These are phyloP conservation scores for Floccularia luteovirens DNA, from an alignment of 768 basidiomycete genomes.

Conservation along the genomic window DNA sequence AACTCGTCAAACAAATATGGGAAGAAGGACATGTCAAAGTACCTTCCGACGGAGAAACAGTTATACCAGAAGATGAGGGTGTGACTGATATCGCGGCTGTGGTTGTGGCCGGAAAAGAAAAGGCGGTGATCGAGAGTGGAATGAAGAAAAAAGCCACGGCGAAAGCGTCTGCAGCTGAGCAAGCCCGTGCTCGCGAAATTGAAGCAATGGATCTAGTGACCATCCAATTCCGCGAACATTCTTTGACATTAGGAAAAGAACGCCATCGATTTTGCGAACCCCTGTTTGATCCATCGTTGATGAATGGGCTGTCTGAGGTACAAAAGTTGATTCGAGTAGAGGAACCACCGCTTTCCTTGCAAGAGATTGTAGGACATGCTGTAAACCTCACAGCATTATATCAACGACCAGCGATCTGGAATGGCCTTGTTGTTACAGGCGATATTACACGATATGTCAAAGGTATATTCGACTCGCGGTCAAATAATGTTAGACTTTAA, in stretches of 20 bases:
- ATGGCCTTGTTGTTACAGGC: constrained; percentile 76
- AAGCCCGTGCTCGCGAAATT: constrained; percentile 74
- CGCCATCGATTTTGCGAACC: constrained; percentile 90
- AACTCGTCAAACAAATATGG: constrained; percentile 60
- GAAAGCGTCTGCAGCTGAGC: constrained; percentile 71
- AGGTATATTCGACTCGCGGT: constrained; percentile 33
- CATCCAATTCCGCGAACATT: constrained; percentile 61
- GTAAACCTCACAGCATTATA: constrained; percentile 57
- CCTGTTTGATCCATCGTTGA: constrained; percentile 65
- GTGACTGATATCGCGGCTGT: constrained; percentile 87
- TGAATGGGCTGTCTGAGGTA: constrained; percentile 28
- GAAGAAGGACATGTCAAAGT: constrained; percentile 62
- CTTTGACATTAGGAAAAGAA: constrained; percentile 77
- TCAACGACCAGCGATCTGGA: constrained; percentile 67
- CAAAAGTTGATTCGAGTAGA: constrained; percentile 14
- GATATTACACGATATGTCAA: constrained; percentile 65
- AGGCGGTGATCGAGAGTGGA: constrained; percentile 79
- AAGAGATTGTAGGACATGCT: constrained; percentile 59
- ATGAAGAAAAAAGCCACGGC: constrained; percentile 71
- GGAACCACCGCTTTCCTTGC: constrained; percentile 39
- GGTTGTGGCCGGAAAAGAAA: constrained; percentile 86
- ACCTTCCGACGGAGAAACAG: constrained; percentile 68
- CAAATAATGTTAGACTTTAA: constrained; percentile 2
- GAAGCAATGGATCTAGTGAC: constrained; percentile 79
- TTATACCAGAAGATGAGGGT: constrained; percentile 69